Percentiles rank a stretch among this genome's conserved stretches.
These are phyloP conservation scores for Colletotrichum caudatum DNA, from an alignment of 2,329 filamentous ascomycete genomes.

Conservation along the genomic window DNA sequence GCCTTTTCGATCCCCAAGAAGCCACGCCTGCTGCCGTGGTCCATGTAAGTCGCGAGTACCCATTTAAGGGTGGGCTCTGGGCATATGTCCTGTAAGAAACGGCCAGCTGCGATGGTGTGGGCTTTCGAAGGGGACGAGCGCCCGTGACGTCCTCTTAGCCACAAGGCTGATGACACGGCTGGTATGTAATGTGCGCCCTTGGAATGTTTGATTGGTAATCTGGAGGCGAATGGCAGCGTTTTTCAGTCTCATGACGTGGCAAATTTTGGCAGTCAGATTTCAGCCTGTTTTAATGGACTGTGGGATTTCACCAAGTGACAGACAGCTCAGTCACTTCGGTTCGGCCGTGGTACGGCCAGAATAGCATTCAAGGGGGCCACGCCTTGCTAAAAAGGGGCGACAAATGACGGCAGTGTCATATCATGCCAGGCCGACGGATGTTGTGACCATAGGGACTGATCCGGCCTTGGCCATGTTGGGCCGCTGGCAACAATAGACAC, in stretches of 20 bases:
- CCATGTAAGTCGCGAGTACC: slow-evolving; percentile 33
- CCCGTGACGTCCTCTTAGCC: slow-evolving; percentile 17
- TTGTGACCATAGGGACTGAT: slow-evolving; percentile 24
- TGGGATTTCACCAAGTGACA: slow-evolving; percentile 16
- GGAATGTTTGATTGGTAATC: slow-evolving; percentile 10
- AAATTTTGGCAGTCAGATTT: slow-evolving; percentile 14
- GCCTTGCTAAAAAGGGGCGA: slow-evolving; percentile 18
- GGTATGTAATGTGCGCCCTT: slow-evolving; percentile 7
- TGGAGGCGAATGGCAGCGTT: slow-evolving; percentile 2
- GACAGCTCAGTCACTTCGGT: slow-evolving; percentile 2
- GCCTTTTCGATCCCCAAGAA: slow-evolving; percentile 19
- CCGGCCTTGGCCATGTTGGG: slow-evolving; percentile 25
- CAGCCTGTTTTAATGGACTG: slow-evolving; percentile 1
- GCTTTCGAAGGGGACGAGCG: slow-evolving; percentile 6
- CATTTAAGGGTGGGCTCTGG: slow-evolving; percentile 32
- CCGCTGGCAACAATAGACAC: neutral
- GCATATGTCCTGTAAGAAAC: slow-evolving; percentile 5
- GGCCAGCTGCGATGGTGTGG: slow-evolving; percentile 11
- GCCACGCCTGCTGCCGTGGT: slow-evolving; percentile 34
- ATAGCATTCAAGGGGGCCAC: slow-evolving; percentile 5
- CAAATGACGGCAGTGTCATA: slow-evolving; percentile 35
- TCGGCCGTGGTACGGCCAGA: slow-evolving; percentile 8
- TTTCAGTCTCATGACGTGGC: slow-evolving; percentile 26
- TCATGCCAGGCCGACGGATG: slow-evolving; percentile 31
- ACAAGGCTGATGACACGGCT: slow-evolving; percentile 18